Percentiles rank a stretch among this genome's conserved stretches.
These are phyloP conservation scores for Lasiosphaeria miniovina DNA, from an alignment of 495 filamentous ascomycete genomes.

Conservation along the genomic window DNA sequence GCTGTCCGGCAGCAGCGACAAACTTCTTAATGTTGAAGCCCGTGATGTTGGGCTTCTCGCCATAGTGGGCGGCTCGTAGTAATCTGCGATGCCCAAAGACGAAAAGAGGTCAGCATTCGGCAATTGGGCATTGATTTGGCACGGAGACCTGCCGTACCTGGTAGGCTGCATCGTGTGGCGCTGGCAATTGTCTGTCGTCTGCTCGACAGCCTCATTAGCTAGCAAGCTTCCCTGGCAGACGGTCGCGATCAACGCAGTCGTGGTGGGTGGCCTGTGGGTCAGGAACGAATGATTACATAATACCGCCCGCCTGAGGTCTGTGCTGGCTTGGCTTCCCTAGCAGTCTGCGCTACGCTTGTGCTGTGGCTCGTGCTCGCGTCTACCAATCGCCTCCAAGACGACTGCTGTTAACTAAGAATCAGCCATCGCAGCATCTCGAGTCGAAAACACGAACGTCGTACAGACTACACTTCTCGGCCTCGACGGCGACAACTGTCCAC, in stretches of 20 bases:
- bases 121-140: background rate
- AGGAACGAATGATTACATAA: background rate
- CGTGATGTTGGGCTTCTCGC: constrained; percentile 64
- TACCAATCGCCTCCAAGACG: too few relatives aligned
- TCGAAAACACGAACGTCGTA: too few relatives aligned
- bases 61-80: constrained; percentile 33
- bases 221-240: background rate
- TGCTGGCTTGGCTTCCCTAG: too few relatives aligned
- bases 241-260: background rate
- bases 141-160: constrained; percentile 26
- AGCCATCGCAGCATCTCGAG: too few relatives aligned
- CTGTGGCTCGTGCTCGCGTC: too few relatives aligned
- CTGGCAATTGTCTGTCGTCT: constrained; percentile 25
- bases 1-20: constrained; percentile 60
- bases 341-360: too few relatives aligned
- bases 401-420: too few relatives aligned
- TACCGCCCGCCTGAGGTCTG: too few relatives aligned
- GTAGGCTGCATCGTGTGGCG: constrained; percentile 42
- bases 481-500: too few relatives aligned
- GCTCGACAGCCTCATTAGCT: background rate
- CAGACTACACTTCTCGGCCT: too few relatives aligned
- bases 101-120: constrained; percentile 3
- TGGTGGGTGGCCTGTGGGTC: background rate
- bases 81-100: constrained; percentile 23
- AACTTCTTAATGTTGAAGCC: constrained; percentile 79